Percentiles rank a stretch among this genome's conserved stretches.
Evolutionary conservation across 257 asterid genomes (phyloP).

Genomic region (Ilex aquifolium): DNA sequence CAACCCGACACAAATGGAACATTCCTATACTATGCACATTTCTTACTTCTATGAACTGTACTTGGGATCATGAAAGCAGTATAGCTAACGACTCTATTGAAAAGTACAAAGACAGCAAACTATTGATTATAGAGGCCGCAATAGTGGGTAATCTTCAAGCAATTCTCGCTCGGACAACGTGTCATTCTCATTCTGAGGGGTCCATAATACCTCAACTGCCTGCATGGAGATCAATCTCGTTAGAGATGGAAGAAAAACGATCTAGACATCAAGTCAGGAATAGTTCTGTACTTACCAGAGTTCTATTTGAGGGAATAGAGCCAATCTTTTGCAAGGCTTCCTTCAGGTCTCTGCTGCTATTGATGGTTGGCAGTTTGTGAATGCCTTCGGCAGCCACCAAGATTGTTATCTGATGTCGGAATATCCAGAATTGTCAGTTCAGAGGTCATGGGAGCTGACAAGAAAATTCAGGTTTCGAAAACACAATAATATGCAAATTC

Average conservation of each 20-base stretch:
- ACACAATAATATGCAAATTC: neutral
- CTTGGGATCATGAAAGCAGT: neutral
- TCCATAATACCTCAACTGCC: slow-evolving; percentile 98
- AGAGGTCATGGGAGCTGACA: neutral
- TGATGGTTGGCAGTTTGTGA: slow-evolving; percentile 66
- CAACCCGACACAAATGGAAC: neutral
- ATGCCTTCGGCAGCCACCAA: slow-evolving; percentile 90
- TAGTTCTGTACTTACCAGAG: slow-evolving; percentile 40
- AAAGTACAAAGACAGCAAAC: neutral
- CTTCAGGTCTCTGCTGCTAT: slow-evolving; percentile 67
- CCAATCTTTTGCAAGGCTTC: slow-evolving; percentile 87
- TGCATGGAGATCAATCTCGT: slow-evolving; percentile 17
- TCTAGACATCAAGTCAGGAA: neutral
- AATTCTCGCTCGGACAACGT: slow-evolving; percentile 77
- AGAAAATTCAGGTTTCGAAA: neutral
- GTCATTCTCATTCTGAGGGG: slow-evolving; percentile 88
- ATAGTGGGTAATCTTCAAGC: slow-evolving; percentile 75
- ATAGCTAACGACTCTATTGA: neutral
- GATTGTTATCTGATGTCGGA: slow-evolving; percentile 56
- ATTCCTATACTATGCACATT: neutral
- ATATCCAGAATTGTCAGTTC: neutral
- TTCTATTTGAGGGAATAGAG: slow-evolving; percentile 74
- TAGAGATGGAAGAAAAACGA: neutral
- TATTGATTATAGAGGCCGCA: slow-evolving; percentile 62
- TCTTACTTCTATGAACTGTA: neutral